Evolutionary conservation across 192 early-diverging fungal species (phyloP).

Genomic region (Rhizophagus sp.): DNA sequence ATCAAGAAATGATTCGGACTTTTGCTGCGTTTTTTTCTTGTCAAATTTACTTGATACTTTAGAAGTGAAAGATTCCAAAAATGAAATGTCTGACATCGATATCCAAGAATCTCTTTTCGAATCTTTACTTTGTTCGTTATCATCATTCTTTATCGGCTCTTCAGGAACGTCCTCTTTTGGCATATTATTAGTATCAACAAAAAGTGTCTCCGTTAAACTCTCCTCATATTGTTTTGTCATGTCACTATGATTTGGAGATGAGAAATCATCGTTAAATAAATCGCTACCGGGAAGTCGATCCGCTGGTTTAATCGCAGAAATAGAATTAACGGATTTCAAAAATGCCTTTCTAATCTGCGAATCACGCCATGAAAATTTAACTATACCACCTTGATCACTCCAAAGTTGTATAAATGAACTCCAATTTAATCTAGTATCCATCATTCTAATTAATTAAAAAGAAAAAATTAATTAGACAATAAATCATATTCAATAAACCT

Average conservation of each 20-base stretch:
- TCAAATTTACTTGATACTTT: background rate
- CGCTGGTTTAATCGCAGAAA: background rate
- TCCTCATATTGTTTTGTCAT: background rate
- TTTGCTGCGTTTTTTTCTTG: background rate
- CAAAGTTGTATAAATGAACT: constrained; percentile 2
- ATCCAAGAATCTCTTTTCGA: background rate
- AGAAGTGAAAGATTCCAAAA: background rate
- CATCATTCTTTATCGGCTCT: background rate
- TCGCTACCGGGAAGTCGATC: background rate
- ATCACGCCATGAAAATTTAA: background rate
- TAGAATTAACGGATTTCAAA: background rate
- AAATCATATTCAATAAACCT: background rate
- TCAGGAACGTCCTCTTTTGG: background rate
- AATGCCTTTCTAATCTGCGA: background rate
- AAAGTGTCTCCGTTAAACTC: background rate
- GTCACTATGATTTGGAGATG: background rate
- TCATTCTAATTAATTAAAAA: background rate
- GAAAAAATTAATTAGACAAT: background rate
- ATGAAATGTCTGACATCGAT: background rate
- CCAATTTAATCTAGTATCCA: background rate
- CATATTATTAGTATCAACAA: background rate
- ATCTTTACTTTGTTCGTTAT: background rate
- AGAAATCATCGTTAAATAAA: background rate
- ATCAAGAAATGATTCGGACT: background rate
- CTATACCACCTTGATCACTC: background rate